phyloP scores from a whole-genome alignment of 805 yeast species.

The Sugiyamaella lignohabitans region DNA sequence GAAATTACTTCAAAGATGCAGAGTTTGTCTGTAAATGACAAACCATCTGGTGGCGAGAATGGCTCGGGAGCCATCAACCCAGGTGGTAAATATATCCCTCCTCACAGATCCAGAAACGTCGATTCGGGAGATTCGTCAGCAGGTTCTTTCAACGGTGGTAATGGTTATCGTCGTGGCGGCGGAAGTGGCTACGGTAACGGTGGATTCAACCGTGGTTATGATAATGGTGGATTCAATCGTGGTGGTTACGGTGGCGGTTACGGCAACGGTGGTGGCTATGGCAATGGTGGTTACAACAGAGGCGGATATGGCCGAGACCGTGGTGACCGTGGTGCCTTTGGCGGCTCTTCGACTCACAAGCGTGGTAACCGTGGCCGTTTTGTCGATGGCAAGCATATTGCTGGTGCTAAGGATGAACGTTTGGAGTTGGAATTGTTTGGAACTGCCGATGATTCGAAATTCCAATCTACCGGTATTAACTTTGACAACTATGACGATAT shows the following conservation, averaged over 20 bases:
- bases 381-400: conserved; percentile 81
- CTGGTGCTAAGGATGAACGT: conserved; percentile 63
- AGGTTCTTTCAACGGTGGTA: conserved; percentile 1
- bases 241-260: conserved; percentile 21
- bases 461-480: conserved; percentile 95
- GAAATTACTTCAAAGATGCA: conserved; percentile 53
- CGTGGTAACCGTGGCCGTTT: conserved; percentile 61
- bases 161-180: conserved; percentile 9
- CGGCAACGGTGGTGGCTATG: conserved; percentile 25
- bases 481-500: conserved; percentile 98
- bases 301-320: conserved; percentile 29
- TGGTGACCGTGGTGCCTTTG: conserved; percentile 28
- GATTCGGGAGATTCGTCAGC: conserved; percentile 7
- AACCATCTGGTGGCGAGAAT: background rate
- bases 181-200: conserved; percentile 18
- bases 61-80: background rate
- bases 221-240: conserved; percentile 7
- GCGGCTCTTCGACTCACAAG: conserved; percentile 28
- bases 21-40: conserved; percentile 43
- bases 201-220: background rate
- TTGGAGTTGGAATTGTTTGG: conserved; percentile 83
- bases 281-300: conserved; percentile 26
- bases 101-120: conserved; percentile 36
- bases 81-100: conserved; percentile 38
- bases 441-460: conserved; percentile 55